These are phyloP conservation scores for Alternaria alternata DNA, from an alignment of 2,329 filamentous ascomycete genomes.

Conservation along the genomic window DNA sequence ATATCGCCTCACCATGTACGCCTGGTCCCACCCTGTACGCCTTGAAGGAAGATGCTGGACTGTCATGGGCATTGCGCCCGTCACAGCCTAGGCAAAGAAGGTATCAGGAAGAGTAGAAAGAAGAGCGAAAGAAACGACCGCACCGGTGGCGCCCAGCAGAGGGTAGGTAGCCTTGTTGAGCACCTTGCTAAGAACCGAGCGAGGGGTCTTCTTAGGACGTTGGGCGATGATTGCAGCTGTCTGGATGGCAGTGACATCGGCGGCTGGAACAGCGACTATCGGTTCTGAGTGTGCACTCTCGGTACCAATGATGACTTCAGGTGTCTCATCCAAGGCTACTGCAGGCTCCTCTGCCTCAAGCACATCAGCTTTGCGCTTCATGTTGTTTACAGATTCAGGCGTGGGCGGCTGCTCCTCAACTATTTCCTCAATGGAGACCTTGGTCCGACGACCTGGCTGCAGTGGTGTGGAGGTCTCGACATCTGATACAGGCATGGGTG, in stretches of 20 bases:
- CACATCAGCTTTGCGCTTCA: constrained; percentile 46
- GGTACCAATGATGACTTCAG: not conserved
- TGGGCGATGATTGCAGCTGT: constrained; percentile 21
- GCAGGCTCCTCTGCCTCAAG: constrained; percentile 24
- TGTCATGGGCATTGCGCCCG: not conserved
- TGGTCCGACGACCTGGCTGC: constrained; percentile 33
- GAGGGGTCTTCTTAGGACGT: constrained; percentile 33
- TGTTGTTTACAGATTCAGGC: constrained; percentile 34
- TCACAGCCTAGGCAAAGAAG: constrained; percentile 25
- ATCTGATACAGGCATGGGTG: constrained; percentile 21
- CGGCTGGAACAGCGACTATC: not conserved
- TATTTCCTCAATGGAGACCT: constrained; percentile 45
- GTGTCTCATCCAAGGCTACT: not conserved
- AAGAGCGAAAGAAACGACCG: constrained; percentile 28
- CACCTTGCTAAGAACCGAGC: constrained; percentile 22
- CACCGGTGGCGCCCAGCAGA: constrained; percentile 27
- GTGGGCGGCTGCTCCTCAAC: constrained; percentile 45
- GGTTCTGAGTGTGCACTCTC: not conserved
- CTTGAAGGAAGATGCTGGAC: not conserved
- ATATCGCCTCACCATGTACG: not conserved
- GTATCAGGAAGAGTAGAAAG: constrained; percentile 33
- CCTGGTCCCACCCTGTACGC: not conserved
- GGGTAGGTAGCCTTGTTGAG: constrained; percentile 25
- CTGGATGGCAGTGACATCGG: constrained; percentile 9
- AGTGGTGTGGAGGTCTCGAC: constrained; percentile 11